Evolutionary conservation across 1,284 basidiomycete species (phyloP).

Genomic region (Ceratobasidium sp.): DNA sequence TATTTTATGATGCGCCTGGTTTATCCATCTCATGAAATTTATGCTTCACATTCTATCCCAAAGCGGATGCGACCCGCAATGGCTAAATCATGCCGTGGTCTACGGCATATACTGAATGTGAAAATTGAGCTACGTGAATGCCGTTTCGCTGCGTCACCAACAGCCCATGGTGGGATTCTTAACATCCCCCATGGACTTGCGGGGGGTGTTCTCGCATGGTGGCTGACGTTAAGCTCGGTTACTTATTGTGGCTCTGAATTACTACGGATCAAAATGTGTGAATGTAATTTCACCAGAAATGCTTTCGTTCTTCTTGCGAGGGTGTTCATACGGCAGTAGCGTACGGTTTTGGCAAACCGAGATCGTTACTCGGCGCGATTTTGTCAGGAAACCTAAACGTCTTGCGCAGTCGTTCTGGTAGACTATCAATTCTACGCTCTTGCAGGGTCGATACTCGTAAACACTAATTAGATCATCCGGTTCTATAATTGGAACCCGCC

Average conservation of each 20-base stretch:
- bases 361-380: too few species aligned
- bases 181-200: too few species aligned
- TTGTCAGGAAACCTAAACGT: neutral
- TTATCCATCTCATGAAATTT: neutral
- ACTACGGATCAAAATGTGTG: too few species aligned
- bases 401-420: neutral
- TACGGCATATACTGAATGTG: neutral
- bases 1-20: slow-evolving; percentile 2
- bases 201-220: too few species aligned
- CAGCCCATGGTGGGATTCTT: too few species aligned
- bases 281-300: too few species aligned
- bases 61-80: neutral
- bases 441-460: neutral
- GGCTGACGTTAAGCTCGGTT: too few species aligned
- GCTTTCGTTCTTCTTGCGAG: too few species aligned
- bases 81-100: neutral
- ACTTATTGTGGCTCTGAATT: too few species aligned
- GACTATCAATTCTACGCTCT: neutral
- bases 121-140: neutral
- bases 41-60: neutral
- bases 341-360: too few species aligned
- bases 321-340: too few species aligned
- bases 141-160: too few species aligned
- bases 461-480: neutral
- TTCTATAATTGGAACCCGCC: neutral